Percentiles rank a stretch among this genome's conserved stretches.
These are phyloP conservation scores for Vicia faba DNA, from an alignment of 306 rosid genomes.

Conservation along the genomic window DNA sequence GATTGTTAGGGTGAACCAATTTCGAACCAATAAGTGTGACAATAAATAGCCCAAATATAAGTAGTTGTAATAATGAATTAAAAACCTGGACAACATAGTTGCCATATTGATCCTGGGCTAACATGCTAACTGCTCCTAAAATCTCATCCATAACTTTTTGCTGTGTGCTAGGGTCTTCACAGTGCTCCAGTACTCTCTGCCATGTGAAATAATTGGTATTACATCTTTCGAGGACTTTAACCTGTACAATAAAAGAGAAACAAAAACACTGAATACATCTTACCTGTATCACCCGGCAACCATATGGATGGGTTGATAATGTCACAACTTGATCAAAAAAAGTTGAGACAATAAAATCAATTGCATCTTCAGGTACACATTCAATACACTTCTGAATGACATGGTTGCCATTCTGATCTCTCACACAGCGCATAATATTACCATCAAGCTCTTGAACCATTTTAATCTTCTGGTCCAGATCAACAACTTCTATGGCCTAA, in stretches of 20 bases:
- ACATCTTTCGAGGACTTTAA: neutral
- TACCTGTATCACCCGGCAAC: slow-evolving; percentile 97
- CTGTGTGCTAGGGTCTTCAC: slow-evolving; percentile 68
- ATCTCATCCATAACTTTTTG: slow-evolving; percentile 89
- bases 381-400: slow-evolving; percentile 96
- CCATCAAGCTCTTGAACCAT: slow-evolving; percentile 97
- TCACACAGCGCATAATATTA: slow-evolving; percentile 87
- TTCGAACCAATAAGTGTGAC: neutral
- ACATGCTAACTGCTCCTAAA: slow-evolving; percentile 49
- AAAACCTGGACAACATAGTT: slow-evolving; percentile 95
- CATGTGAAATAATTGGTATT: slow-evolving; percentile 17
- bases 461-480: slow-evolving; percentile 82
- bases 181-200: slow-evolving; percentile 95
- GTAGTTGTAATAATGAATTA: slow-evolving; percentile 31
- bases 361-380: slow-evolving; percentile 61
- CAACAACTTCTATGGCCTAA: slow-evolving; percentile 99
- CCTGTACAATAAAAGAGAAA: neutral
- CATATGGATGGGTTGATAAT: slow-evolving; percentile 94
- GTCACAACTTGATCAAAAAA: slow-evolving; percentile 89
- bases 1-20: slow-evolving; percentile 4
- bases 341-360: slow-evolving; percentile 77
- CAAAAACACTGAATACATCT: neutral
- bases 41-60: neutral
- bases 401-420: slow-evolving; percentile 99
- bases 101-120: slow-evolving; percentile 98